Evolutionary conservation across 345 rosid genomes (phyloP), one percentile per base, ranked within the genome.

Genomic region (Corymbia maculata): DNA sequence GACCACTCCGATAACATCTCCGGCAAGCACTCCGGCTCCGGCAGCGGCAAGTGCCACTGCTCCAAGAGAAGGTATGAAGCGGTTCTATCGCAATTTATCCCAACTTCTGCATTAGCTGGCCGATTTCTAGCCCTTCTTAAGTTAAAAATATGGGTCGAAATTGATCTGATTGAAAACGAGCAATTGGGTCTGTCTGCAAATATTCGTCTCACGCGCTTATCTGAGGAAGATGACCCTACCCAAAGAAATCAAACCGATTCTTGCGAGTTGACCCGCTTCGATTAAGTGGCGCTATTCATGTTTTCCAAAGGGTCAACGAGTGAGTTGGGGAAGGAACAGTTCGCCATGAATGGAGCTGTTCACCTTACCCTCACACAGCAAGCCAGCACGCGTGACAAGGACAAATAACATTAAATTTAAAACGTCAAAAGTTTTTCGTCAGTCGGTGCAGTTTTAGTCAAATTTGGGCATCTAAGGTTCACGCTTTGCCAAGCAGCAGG

Each of bases 1-100:
- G 95, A 92, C 3, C 95, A 92, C 92, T 94, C 97, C 17, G 94
- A 93, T 4, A 88, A 87, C 51, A 55, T 92, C 44, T 94, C 96
- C 85, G 96, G 96, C 47, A 94, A 92, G 82, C 75, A 94, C 89
- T 94, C 98, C 85, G 96, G 95, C 87, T 94, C 97, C 68, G 88
- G 89, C 42, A 59, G 75, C 93, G 95, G 94, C 89, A 95, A 93
- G 93, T 97, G 99, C 90, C 98, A 95, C 90, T 98, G 99, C 93
- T 93, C 98, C 19, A 97, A 95, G 86, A 94, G 93, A 92, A 96
- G 98, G 99, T 97, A 94, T 15, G 86, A 85, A 45, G 84, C 28
- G 24, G 26, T 75, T 75, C 84, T 42, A 19, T 75, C 49, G 2
- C 84, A 42, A 42, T 44, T 75, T 19, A 75, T 14, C 28, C 84